Evolutionary conservation across 2,329 filamentous ascomycete genomes (phyloP).

Genomic region (Colletotrichum sp.): DNA sequence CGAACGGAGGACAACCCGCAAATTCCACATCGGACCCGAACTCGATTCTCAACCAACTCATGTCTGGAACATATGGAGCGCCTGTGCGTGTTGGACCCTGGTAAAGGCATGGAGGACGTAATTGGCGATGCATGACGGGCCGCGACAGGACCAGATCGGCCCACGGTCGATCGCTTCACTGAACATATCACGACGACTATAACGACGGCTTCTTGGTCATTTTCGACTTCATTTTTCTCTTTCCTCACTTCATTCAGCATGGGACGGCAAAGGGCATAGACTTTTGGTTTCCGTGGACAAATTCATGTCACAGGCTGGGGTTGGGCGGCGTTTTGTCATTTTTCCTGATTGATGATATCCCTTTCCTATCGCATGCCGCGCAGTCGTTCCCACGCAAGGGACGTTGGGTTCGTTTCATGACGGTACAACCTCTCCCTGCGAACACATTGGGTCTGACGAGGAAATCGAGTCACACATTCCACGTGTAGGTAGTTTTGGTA

Average conservation of each 20-base stretch:
- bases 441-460: conserved; percentile 1
- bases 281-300: conserved; percentile 19
- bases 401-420: neutral
- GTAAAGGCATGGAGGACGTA: conserved; percentile 38
- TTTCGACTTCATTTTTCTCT: neutral
- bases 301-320: conserved; percentile 11
- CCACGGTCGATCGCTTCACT: conserved; percentile 2
- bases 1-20: conserved; percentile 15
- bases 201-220: conserved; percentile 18
- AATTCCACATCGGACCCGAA: conserved; percentile 46
- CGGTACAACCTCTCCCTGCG: neutral
- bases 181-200: conserved; percentile 23
- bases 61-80: conserved; percentile 64
- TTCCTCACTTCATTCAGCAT: conserved; percentile 15
- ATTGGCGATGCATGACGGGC: neutral
- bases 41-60: conserved; percentile 67
- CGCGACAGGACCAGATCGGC: neutral
- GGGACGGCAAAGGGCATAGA: conserved; percentile 26
- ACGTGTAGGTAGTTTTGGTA: conserved; percentile 11
- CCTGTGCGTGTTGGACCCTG: conserved; percentile 68
- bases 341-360: conserved; percentile 21
- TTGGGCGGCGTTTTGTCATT: conserved; percentile 18
- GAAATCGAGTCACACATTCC: conserved; percentile 9
- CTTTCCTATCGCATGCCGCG: conserved; percentile 14
- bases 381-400: conserved; percentile 1